Base-by-base conservation (phyloP, 129 eudicot genomes). In the Calendula officinalis region DNA sequence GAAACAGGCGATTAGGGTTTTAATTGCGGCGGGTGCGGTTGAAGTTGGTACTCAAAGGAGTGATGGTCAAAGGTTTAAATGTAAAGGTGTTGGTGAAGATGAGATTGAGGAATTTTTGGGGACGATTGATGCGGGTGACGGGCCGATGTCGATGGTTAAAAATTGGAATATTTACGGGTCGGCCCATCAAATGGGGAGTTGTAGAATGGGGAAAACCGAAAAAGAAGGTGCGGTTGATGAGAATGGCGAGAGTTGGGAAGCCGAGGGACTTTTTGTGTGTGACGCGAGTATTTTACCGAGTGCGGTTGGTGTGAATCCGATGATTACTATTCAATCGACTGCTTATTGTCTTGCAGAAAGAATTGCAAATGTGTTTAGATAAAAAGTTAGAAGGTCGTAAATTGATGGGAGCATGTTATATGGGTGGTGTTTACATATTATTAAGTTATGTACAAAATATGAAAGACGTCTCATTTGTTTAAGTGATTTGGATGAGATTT, bases 171-270 rank as follows among this genome's bases (percentile, higher is more conserved):
- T 87, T 7, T 91, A 87, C 52, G 66, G 81, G 65, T 82, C 98
- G 0, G 98, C 98, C 7, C 98, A 91, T 79, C 98, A 91, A 73
- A 91, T 91, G 90, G 94, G 96, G 62, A 91, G 96, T 71, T 91
- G 98, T 37, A 78, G 86, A 69, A 91, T 91, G 96, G 98, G 96
- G 32, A 60, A 11, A 8, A 64, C n/a, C 8, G 84, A 80, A 60
- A 69, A 63, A 7, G 94, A 79, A 48, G 88, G 98, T 2, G 98
- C 84, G 0, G 90, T 91, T 16, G 96, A 91, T 67, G 96, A 80
- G 36, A 91, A 83, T 50, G 98, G 98, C 11, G 88, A 91, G 82
- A 82, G 94, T 57, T 91, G 96, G 96, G 98, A 91, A 67, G 98
- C 94, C 2, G 79, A 82, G 36, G 96, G 90, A 9, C 75, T 91